Base-by-base conservation (phyloP, 2,329 filamentous ascomycete species). In the Scedosporium boydii region DNA sequence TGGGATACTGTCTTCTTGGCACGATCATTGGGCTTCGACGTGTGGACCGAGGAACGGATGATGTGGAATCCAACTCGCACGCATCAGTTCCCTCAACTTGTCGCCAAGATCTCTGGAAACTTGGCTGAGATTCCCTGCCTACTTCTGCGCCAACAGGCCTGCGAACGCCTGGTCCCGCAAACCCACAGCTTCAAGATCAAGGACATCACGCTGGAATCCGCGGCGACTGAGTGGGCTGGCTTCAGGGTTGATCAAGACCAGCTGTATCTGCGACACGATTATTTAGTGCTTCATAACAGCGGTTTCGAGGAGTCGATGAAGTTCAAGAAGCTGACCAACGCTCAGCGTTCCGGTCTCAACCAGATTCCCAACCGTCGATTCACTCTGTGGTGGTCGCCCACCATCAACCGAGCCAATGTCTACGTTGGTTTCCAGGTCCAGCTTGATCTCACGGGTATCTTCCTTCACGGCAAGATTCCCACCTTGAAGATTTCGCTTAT, bases 371-470 rank as follows among this genome's bases (percentile, higher is more conserved):
- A 99, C 73, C 91, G 95, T 84, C 91, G 95, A 1, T 99, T 99
- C 75, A 98, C 95, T 0, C 78, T 99, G 0, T 99, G 95, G 95
- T 99, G 95, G 95, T 95, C 88, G 0, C 88, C 88, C 0, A 96
- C 91, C 0, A 96, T 96, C 74, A 96, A 96, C 76, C 84, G 93
- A 72, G 93, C 93, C 68, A 97, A 98, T 71, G 95, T 99, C 18
- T 98, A 98, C 69, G 93, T 99, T 66, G 95, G 95, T 87, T 99
- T 99, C 88, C 93, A 98, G 72, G 95, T 99, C 34, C 95, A 99
- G 71, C 84, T 99, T 59, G 95, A 99, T 82, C 78, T 99, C 63
- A 99, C 96, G 1, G 95, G 95, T 73, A 99, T 99, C 65, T 99
- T 99, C 86, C 82, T 99, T 72, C 96, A 99, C 79, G 95, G 95